A percentile compares a stretch with the other conserved stretches of the same genome.
phyloP scores from a whole-genome alignment of 1,284 basidiomycete genomes.

The Puccinia coronata region DNA sequence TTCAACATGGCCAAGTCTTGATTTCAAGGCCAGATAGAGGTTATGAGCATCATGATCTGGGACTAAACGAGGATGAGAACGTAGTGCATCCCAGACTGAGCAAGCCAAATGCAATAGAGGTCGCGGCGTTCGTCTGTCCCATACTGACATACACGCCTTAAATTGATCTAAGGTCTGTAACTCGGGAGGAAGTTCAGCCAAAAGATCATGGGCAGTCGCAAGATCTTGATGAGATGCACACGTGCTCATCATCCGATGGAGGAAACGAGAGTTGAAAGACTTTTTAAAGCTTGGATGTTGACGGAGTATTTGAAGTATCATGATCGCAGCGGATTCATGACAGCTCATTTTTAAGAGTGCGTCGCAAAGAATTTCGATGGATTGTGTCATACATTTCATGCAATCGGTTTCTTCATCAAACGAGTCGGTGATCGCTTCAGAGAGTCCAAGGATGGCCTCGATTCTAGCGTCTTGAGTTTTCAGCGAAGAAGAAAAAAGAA shows the following conservation, averaged over 20 bases:
- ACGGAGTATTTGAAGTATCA: slow-evolving; percentile 33
- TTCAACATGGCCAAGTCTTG: slow-evolving; percentile 37
- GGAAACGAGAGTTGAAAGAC: slow-evolving; percentile 19
- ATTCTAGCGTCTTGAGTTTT: slow-evolving; percentile 39
- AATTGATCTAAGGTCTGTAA: slow-evolving; percentile 41
- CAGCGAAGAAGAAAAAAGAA: slow-evolving; percentile 34
- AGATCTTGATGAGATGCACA: slow-evolving; percentile 46
- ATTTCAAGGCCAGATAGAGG: slow-evolving; percentile 39
- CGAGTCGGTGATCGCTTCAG: neutral
- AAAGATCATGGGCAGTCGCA: slow-evolving; percentile 24
- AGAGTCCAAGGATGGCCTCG: neutral
- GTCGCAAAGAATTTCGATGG: slow-evolving; percentile 16
- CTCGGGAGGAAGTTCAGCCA: slow-evolving; percentile 18
- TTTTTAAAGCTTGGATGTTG: slow-evolving; percentile 9
- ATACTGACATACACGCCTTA: slow-evolving; percentile 41
- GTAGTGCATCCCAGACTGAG: slow-evolving; percentile 32
- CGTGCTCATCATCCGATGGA: slow-evolving; percentile 37
- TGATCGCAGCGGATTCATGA: slow-evolving; percentile 9
- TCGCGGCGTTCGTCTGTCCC: slow-evolving; percentile 46
- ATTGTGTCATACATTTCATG: neutral
- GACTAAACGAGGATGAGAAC: slow-evolving; percentile 31
- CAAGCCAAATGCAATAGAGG: slow-evolving; percentile 28
- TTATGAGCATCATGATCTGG: slow-evolving; percentile 44
- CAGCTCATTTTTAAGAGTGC: slow-evolving; percentile 39
- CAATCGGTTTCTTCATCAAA: slow-evolving; percentile 36